A percentile compares a stretch with the other conserved stretches of the same genome.
phyloP scores from a whole-genome alignment of 768 basidiomycete genomes.

The Tricholoma saponaceum region DNA sequence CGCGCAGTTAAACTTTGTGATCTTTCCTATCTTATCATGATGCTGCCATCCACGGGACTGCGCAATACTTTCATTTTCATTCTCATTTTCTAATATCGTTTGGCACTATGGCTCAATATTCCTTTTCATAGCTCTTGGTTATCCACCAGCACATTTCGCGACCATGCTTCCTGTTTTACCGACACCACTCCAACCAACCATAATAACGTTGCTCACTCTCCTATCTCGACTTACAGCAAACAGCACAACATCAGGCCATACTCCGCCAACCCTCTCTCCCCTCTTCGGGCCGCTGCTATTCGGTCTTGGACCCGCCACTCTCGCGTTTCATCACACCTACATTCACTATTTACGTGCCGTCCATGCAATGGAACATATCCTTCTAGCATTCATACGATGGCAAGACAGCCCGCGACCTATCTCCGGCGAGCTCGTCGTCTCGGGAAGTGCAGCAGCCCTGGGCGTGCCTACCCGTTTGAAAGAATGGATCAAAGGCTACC shows the following conservation, averaged over 20 bases:
- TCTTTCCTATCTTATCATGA: conserved; percentile 9
- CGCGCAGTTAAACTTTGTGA: not conserved
- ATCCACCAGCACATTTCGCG: conserved; percentile 69
- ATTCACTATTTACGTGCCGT: conserved; percentile 74
- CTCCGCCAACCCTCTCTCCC: conserved; percentile 84
- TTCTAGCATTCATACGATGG: conserved; percentile 87
- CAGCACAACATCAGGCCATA: conserved; percentile 81
- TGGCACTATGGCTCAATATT: conserved; percentile 3
- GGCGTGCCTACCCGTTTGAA: conserved; percentile 83
- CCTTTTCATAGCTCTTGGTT: conserved; percentile 46
- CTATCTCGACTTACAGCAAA: conserved; percentile 81
- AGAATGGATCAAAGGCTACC: conserved; percentile 90
- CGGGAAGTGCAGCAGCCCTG: conserved; percentile 52
- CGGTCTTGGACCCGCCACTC: conserved; percentile 57
- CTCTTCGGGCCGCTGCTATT: conserved; percentile 90
- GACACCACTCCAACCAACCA: conserved; percentile 51
- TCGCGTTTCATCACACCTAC: conserved; percentile 47
- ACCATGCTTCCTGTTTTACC: conserved; percentile 57
- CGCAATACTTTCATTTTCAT: not conserved
- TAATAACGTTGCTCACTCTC: conserved; percentile 74
- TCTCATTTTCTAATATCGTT: not conserved
- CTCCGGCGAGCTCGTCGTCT: conserved; percentile 25
- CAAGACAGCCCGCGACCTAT: conserved; percentile 51
- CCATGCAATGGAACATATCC: conserved; percentile 87
- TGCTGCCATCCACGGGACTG: conserved; percentile 5